phyloP scores from a whole-genome alignment of 2,329 filamentous ascomycete species.

The Aspergillus tubingensis region DNA sequence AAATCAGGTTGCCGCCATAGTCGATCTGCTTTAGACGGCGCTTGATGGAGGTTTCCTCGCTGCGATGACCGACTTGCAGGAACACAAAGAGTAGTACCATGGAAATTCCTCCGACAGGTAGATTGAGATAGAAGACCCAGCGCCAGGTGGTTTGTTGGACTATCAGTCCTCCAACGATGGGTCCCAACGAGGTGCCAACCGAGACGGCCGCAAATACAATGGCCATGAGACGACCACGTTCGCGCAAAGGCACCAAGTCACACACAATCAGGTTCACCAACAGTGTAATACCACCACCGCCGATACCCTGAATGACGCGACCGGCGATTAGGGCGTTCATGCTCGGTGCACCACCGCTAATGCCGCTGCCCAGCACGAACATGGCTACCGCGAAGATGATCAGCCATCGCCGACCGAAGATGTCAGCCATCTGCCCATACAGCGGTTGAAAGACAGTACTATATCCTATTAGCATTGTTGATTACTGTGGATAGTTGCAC shows the following conservation, averaged over 20 bases:
- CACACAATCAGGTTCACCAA: conserved; percentile 50
- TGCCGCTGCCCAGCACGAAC: conserved; percentile 56
- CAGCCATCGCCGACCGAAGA: conserved; percentile 54
- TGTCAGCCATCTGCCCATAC: conserved; percentile 53
- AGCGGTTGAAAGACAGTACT: conserved; percentile 44
- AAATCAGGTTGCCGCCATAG: conserved; percentile 28
- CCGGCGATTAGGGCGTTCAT: conserved; percentile 55
- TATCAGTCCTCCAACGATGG: conserved; percentile 40
- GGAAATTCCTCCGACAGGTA: conserved; percentile 28
- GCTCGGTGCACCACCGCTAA: conserved; percentile 52
- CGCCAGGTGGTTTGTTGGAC: conserved; percentile 27
- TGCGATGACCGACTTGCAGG: conserved; percentile 11
- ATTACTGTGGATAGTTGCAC: no score
- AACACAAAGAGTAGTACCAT: conserved; percentile 28
- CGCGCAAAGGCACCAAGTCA: conserved; percentile 49
- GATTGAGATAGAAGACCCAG: conserved; percentile 35
- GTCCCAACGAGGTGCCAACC: conserved; percentile 51
- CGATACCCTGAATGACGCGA: conserved; percentile 58
- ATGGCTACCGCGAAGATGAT: conserved; percentile 44
- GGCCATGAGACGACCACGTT: conserved; percentile 31
- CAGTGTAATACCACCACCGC: conserved; percentile 46
- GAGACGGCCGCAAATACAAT: conserved; percentile 23
- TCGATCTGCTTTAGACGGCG: conserved; percentile 26
- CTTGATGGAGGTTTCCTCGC: no score
- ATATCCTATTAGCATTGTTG: neutral